These are phyloP conservation scores for Solanum appendiculatum DNA, from an alignment of 257 asterid species.

Conservation along the genomic window DNA sequence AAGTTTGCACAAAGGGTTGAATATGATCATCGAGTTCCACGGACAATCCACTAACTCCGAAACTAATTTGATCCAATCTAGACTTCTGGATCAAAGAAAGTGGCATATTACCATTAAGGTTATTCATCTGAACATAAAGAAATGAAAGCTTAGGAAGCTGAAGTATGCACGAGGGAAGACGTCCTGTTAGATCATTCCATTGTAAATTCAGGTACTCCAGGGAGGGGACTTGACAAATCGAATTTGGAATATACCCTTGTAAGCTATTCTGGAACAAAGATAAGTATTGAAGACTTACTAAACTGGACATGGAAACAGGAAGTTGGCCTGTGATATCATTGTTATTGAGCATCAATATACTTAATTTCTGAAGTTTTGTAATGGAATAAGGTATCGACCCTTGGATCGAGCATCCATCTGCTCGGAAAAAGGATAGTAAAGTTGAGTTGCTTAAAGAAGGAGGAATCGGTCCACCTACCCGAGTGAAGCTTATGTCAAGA, in stretches of 20 bases:
- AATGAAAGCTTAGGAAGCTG: not conserved
- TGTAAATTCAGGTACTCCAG: not conserved
- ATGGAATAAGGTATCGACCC: constrained; percentile 1
- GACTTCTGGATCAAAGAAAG: not conserved
- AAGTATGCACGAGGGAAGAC: not conserved
- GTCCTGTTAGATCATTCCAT: not conserved
- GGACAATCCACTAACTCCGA: not conserved
- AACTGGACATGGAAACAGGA: not conserved
- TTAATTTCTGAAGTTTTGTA: not conserved
- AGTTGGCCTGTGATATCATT: constrained; percentile 4
- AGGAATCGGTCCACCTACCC: not conserved
- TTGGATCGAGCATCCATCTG: constrained; percentile 4
- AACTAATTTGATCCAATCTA: not conserved
- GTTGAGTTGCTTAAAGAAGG: not conserved
- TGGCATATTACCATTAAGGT: not conserved
- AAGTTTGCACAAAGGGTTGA: not conserved
- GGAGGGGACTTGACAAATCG: not conserved
- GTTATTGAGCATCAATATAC: not conserved
- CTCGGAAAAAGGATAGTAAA: not conserved
- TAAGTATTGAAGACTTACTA: not conserved
- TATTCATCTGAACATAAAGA: not conserved
- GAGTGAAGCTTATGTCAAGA: not conserved
- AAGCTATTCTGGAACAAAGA: not conserved
- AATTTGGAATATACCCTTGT: not conserved
- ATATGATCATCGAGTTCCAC: not conserved